Percentiles rank a stretch among this genome's conserved stretches.
These are phyloP conservation scores for Fusarium papillatum DNA, from an alignment of 2,329 filamentous ascomycete genomes.

Conservation along the genomic window DNA sequence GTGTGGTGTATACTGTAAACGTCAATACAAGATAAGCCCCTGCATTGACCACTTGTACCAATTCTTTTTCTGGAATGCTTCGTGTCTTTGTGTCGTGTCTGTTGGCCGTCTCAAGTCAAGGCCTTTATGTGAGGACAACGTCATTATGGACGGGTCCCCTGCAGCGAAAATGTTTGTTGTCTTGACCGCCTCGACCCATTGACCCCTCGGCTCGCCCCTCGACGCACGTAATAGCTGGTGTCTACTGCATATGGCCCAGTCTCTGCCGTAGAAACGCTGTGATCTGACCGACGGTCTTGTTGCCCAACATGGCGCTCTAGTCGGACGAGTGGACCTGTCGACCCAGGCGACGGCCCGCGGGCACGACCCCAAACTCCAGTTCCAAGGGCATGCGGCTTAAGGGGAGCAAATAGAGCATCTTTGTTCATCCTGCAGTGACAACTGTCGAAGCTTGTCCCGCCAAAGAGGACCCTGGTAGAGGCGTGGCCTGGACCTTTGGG, in stretches of 20 bases:
- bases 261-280: conserved; percentile 20
- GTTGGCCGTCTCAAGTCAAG: neutral
- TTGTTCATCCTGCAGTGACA: conserved; percentile 40
- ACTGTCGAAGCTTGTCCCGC: conserved; percentile 42
- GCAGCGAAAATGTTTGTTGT: conserved; percentile 1
- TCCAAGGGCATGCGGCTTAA: conserved; percentile 1
- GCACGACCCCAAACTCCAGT: conserved; percentile 3
- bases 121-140: neutral
- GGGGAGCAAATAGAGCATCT: conserved; percentile 22
- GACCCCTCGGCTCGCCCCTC: conserved; percentile 2
- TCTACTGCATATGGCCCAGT: neutral
- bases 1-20: neutral
- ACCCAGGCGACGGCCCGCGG: conserved; percentile 36
- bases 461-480: conserved; percentile 12
- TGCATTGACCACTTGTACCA: neutral
- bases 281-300: conserved; percentile 17
- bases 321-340: conserved; percentile 27
- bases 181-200: neutral
- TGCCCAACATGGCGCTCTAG: conserved; percentile 23
- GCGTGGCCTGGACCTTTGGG: neutral
- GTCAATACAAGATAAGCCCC: neutral
- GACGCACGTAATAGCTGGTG: neutral
- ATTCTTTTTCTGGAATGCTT: conserved; percentile 1
- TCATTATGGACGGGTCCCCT: neutral
- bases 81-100: neutral